A percentile compares a stretch with the other conserved stretches of the same genome.
Evolutionary conservation across 306 rosid species (phyloP).

Genomic region (Dryas alaskensis): DNA sequence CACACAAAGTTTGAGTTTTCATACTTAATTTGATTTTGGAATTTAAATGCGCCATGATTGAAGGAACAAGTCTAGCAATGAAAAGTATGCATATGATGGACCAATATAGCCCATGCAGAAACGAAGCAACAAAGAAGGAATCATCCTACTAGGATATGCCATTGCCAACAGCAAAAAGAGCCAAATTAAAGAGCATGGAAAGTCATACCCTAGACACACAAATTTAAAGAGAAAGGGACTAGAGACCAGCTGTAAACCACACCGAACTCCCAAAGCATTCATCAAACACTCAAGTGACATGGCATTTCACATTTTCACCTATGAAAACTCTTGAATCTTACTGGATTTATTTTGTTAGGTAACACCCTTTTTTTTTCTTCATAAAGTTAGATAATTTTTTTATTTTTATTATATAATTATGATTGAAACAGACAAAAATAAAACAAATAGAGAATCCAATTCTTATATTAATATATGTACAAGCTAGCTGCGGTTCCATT

Average conservation of each 20-base stretch:
- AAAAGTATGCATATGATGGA: no score
- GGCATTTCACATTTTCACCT: background rate
- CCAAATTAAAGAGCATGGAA: background rate
- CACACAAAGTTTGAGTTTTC: background rate
- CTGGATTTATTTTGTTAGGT: no score
- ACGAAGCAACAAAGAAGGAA: conserved; percentile 5
- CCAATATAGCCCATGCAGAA: no score
- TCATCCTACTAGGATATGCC: background rate
- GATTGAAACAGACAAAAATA: no score
- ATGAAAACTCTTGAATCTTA: background rate
- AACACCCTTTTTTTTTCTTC: no score
- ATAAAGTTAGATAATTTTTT: no score
- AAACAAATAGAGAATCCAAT: no score
- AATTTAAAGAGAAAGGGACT: background rate
- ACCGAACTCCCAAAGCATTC: no score
- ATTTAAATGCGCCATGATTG: background rate
- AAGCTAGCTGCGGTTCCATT: no score
- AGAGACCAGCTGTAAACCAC: background rate
- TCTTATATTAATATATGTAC: no score
- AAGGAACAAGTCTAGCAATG: background rate
- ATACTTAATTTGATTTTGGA: background rate
- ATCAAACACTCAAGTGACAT: background rate
- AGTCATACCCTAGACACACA: background rate
- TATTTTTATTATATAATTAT: no score
- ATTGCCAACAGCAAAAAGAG: background rate